These are phyloP conservation scores for Arctostaphylos glauca DNA, from an alignment of 148 eudicot genomes.

Conservation along the genomic window DNA sequence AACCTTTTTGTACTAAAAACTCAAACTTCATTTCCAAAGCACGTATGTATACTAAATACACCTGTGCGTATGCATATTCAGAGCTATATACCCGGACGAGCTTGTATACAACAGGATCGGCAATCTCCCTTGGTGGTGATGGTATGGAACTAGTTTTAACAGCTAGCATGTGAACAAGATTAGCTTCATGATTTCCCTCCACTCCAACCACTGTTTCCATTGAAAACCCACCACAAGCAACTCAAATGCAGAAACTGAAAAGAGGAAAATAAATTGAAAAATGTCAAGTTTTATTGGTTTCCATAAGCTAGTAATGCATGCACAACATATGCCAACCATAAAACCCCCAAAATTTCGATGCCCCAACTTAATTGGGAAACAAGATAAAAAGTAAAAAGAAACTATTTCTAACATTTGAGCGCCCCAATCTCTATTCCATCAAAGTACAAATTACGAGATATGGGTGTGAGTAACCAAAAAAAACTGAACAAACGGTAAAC, in stretches of 20 bases:
- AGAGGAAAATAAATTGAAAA: not conserved
- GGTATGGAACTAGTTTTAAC: slow-evolving; percentile 24
- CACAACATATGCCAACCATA: not conserved
- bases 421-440: not conserved
- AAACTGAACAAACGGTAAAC: not conserved
- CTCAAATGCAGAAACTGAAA: slow-evolving; percentile 44
- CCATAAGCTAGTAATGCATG: not conserved
- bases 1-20: not conserved
- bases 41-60: not conserved
- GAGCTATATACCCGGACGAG: slow-evolving; percentile 65
- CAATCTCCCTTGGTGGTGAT: slow-evolving; percentile 33
- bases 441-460: not conserved
- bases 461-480: not conserved
- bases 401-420: not conserved
- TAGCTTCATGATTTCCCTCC: slow-evolving; percentile 36
- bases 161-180: slow-evolving; percentile 23
- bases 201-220: slow-evolving; percentile 58
- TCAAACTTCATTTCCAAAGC: not conserved
- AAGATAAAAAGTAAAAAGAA: not conserved
- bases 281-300: not conserved
- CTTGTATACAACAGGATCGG: slow-evolving; percentile 82
- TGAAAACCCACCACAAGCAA: slow-evolving; percentile 37
- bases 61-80: too few species aligned
- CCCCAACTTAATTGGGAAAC: not conserved
- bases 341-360: not conserved